Base-by-base conservation (phyloP, 2,329 filamentous ascomycete genomes). In the Sphaerulina musiva region DNA sequence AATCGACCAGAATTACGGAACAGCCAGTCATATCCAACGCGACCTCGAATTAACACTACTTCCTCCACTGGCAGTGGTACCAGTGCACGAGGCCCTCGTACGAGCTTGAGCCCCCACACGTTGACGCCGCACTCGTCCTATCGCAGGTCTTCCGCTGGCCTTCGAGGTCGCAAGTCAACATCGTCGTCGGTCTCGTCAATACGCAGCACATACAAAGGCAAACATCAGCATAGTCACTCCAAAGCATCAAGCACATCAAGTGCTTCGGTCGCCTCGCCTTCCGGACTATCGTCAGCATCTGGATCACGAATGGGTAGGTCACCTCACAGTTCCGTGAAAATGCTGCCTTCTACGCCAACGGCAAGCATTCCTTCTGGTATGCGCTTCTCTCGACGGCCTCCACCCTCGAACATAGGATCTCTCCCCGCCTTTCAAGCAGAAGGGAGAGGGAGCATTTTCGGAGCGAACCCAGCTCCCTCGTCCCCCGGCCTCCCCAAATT, bases 191-290 rank as follows among this genome's bases (percentile, higher is more conserved):
- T 98, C 12, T 96, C 90, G 0, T 95, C 90, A 0, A 85, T 98
- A 54, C 85, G 93, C 55, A 95, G 87, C 43, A 89, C 97, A 67
- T 90, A 92, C 65, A 88, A 91, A 62, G 86, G 89, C 59, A 86
- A 89, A 60, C 84, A 86, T 50, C 64, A 68, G 14, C 87, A 93
- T 68, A 85, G 86, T 1, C 92, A 96, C 69, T 95, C 90, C 20
- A 97, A 97, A 72, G 90, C 93, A 0, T 95, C 89, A 0, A 96
- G 90, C 0, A 93, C 90, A 1, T 95, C 90, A 42, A 95, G 87
- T 4, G 80, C 84, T 14, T 86, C 86, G 36, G 86, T 78, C 42
- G 70, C 70, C 9, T 76, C 74, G 1, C 76, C 76, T 62, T 69
- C 70, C 11, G 69, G 69, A 12, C 65, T 66, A 38, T 72, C 55